Conservation (phyloP, 2,329 filamentous ascomycete genomes). For the Diplodia corticola region DNA sequence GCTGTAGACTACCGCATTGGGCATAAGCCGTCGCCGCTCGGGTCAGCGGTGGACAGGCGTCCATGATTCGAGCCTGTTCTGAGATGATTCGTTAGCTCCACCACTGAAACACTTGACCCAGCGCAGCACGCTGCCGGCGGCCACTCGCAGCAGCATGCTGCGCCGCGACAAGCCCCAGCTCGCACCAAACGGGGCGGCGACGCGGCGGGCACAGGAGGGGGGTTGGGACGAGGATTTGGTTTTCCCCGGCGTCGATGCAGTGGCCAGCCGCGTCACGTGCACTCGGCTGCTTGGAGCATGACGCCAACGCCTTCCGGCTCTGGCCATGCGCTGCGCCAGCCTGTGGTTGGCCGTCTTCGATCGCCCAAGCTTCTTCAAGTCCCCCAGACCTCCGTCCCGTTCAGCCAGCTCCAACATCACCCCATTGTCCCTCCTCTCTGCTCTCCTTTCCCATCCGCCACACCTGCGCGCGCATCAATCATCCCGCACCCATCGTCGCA, state of each 20-base stretch:
- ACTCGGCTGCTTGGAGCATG: not conserved
- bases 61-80: slow-evolving; percentile 9
- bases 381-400: slow-evolving; percentile 9
- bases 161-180: not conserved
- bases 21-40: no score
- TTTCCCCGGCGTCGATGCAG: no score
- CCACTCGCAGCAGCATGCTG: not conserved
- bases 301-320: not conserved
- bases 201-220: not conserved
- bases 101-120: not conserved
- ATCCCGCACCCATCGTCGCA: not conserved
- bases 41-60: not conserved
- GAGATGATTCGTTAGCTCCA: slow-evolving; percentile 13
- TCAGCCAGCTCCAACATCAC: slow-evolving; percentile 17
- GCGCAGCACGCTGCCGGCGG: not conserved
- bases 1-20: not conserved
- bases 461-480: slow-evolving; percentile 2
- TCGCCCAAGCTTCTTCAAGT: slow-evolving; percentile 19
- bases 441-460: not conserved
- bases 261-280: slow-evolving; percentile 6
- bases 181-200: not conserved
- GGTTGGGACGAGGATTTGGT: no score
- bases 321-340: no score
- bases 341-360: not conserved
- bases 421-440: not conserved